These are phyloP conservation scores for Ministeria vibrans DNA, from an alignment of 78 protist genomes.

Conservation along the genomic window DNA sequence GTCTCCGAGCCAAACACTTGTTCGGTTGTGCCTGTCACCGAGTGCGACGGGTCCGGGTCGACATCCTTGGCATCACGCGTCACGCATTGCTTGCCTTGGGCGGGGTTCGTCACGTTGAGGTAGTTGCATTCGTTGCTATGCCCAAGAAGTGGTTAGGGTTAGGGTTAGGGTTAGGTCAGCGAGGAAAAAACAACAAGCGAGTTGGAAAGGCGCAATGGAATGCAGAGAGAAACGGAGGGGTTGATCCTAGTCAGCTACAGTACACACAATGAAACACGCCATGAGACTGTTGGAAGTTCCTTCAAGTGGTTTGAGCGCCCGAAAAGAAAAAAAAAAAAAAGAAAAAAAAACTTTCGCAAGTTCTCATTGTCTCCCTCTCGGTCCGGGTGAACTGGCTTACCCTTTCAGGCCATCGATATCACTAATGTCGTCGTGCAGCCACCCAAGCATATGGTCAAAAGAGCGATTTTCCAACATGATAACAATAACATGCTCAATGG, in stretches of 20 bases:
- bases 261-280: too few relatives aligned
- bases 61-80: not conserved
- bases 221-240: too few relatives aligned
- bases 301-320: too few relatives aligned
- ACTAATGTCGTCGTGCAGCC: not conserved
- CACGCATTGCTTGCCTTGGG: not conserved
- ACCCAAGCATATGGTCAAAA: conserved; percentile 40
- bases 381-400: not conserved
- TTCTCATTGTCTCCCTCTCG: not conserved
- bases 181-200: too few relatives aligned
- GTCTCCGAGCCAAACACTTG: not conserved
- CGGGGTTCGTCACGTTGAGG: not conserved
- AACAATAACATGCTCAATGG: conserved; percentile 18
- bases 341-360: not conserved
- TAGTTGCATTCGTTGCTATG: not conserved
- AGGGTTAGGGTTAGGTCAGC: not conserved
- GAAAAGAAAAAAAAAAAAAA: too few relatives aligned
- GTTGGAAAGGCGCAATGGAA: too few relatives aligned
- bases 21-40: not conserved
- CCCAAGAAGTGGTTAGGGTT: not conserved
- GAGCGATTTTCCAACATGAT: conserved; percentile 42
- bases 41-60: conserved; percentile 23
- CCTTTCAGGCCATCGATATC: conserved; percentile 5
- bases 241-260: too few relatives aligned
- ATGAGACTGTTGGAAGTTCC: too few relatives aligned